phyloP scores from a whole-genome alignment of 805 yeast species.

The Priceomyces castillae region DNA sequence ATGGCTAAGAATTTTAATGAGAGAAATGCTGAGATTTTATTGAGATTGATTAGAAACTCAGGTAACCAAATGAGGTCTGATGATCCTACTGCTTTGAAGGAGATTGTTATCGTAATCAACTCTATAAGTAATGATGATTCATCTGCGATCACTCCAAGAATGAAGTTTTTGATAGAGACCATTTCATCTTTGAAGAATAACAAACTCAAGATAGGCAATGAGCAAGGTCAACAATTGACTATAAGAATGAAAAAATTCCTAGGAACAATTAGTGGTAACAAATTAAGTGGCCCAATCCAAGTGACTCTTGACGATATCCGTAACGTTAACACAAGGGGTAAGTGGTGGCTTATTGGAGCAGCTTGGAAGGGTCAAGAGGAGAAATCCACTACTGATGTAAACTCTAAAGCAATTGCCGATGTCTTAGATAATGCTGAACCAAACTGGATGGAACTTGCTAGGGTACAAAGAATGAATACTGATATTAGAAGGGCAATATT shows the following conservation, averaged over 20 bases:
- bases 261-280: slow-evolving; percentile 48
- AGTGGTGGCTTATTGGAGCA: slow-evolving; percentile 99
- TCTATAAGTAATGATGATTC: slow-evolving; percentile 36
- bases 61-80: slow-evolving; percentile 88
- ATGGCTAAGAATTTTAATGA: slow-evolving; percentile 61
- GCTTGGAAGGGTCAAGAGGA: slow-evolving; percentile 81
- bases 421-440: slow-evolving; percentile 69
- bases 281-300: slow-evolving; percentile 70
- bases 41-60: slow-evolving; percentile 67
- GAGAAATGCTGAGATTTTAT: slow-evolving; percentile 69
- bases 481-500: slow-evolving; percentile 93
- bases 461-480: slow-evolving; percentile 88
- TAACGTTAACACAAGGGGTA: slow-evolving; percentile 75
- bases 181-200: slow-evolving; percentile 84
- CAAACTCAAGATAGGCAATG: slow-evolving; percentile 58
- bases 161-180: slow-evolving; percentile 81
- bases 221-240: slow-evolving; percentile 49
- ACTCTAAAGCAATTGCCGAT: slow-evolving; percentile 51
- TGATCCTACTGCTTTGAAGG: slow-evolving; percentile 83
- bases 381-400: slow-evolving; percentile 20
- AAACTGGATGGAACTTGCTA: slow-evolving; percentile 86
- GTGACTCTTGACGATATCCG: slow-evolving; percentile 82
- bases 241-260: slow-evolving; percentile 63
- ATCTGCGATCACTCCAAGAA: slow-evolving; percentile 51
- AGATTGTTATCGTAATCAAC: slow-evolving; percentile 63